A percentile compares a stretch with the other conserved stretches of the same genome.
phyloP scores from a whole-genome alignment of 2,329 filamentous ascomycete genomes.

The Colletotrichum sublineola region DNA sequence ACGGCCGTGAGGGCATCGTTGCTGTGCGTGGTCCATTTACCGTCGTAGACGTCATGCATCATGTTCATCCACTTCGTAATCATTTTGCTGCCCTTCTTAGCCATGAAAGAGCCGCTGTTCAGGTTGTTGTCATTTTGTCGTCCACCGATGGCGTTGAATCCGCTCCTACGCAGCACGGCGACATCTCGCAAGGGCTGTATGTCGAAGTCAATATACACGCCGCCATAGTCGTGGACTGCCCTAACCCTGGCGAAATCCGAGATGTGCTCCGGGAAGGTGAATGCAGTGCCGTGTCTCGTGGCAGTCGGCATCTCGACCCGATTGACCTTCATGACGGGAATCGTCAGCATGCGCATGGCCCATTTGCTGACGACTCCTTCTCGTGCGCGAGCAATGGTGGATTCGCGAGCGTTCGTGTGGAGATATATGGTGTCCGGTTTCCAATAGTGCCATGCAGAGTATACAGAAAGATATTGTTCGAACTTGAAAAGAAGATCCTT shows the following conservation, averaged over 20 bases:
- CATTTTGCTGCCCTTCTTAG: conserved; percentile 41
- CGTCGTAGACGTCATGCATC: conserved; percentile 48
- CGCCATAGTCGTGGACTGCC: conserved; percentile 44
- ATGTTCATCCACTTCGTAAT: conserved; percentile 43
- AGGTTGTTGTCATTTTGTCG: conserved; percentile 39
- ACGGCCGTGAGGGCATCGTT: conserved; percentile 46
- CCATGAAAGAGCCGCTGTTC: conserved; percentile 47
- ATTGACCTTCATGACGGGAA: conserved; percentile 44
- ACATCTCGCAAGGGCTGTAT: conserved; percentile 36
- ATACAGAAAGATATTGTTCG: conserved; percentile 47
- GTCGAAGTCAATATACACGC: conserved; percentile 47
- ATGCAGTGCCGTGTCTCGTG: conserved; percentile 1
- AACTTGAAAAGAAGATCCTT: conserved; percentile 45
- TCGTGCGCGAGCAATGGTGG: conserved; percentile 34
- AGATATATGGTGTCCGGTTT: conserved; percentile 46
- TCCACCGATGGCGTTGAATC: conserved; percentile 43
- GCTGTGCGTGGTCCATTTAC: conserved; percentile 48
- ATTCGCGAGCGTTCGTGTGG: conserved; percentile 46
- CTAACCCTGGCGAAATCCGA: conserved; percentile 37
- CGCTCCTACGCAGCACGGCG: conserved; percentile 16
- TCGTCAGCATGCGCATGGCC: conserved; percentile 45
- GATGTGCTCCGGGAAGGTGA: conserved; percentile 23
- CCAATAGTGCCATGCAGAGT: conserved; percentile 44
- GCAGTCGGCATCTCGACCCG: not conserved
- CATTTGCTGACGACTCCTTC: conserved; percentile 43